A percentile compares a stretch with the other conserved stretches of the same genome.
These are phyloP conservation scores for Boletus rubescentipes DNA, from an alignment of 768 basidiomycete genomes.

Conservation along the genomic window DNA sequence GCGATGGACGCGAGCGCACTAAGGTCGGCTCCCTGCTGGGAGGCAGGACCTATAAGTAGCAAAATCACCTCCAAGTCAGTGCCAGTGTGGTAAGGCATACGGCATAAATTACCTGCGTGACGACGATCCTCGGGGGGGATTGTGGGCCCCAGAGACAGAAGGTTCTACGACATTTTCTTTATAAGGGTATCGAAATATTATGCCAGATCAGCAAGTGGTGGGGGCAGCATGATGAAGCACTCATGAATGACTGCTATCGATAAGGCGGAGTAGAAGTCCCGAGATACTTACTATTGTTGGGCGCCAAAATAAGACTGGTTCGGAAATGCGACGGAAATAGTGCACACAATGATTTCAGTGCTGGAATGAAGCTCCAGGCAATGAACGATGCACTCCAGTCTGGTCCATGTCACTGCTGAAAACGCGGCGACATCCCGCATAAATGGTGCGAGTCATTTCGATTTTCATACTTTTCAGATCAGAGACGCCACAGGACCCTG, in stretches of 20 bases:
- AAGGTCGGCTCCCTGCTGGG: constrained; percentile 45
- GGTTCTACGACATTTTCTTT: constrained; percentile 24
- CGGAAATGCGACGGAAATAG: constrained; percentile 29
- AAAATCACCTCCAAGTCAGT: constrained; percentile 11
- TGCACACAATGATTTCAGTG: constrained; percentile 13
- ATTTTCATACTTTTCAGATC: constrained; percentile 10
- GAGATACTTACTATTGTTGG: constrained; percentile 18
- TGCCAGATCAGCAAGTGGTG: constrained; percentile 24
- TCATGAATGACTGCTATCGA: constrained; percentile 26
- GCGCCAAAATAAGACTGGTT: constrained; percentile 20
- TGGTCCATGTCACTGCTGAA: constrained; percentile 8
- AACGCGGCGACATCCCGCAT: constrained; percentile 10
- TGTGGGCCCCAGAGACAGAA: constrained; percentile 33
- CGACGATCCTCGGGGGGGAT: constrained; percentile 30
- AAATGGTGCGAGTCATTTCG: constrained; percentile 8
- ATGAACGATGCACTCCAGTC: constrained; percentile 9
- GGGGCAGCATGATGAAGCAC: constrained; percentile 18
- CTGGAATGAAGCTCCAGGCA: constrained; percentile 22
- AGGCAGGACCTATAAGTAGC: constrained; percentile 33
- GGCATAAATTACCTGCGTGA: constrained; percentile 32
- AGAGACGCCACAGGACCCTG: constrained; percentile 27
- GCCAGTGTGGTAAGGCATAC: constrained; percentile 10
- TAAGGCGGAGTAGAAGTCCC: constrained; percentile 29
- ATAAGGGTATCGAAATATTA: constrained; percentile 26
- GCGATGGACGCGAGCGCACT: constrained; percentile 69